Conservation (phyloP, 2,329 filamentous ascomycete species). For the Paecilomyces niveus region DNA sequence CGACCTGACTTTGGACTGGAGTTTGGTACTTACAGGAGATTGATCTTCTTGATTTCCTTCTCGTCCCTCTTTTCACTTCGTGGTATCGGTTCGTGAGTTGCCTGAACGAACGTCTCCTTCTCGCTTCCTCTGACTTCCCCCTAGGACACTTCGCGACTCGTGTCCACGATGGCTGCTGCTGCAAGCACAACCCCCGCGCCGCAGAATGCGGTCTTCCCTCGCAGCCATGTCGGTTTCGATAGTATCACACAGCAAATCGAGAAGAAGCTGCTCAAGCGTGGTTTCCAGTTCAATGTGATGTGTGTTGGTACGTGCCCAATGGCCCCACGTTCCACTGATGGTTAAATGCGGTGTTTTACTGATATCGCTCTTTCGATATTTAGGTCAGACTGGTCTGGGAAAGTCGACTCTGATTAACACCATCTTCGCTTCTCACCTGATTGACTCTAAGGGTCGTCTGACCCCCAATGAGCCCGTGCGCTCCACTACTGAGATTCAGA, state of each 20-base stretch:
- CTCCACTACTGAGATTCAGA: conserved; percentile 95
- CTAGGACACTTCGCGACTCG: conserved; percentile 16
- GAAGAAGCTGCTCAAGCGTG: conserved; percentile 98
- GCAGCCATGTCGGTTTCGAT: conserved; percentile 99
- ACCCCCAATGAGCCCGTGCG: conserved; percentile 87
- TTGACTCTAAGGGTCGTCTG: conserved; percentile 96
- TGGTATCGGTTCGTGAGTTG: conserved; percentile 8
- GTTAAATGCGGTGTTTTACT: conserved; percentile 1
- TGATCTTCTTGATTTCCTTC: conserved; percentile 7
- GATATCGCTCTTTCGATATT: conserved; percentile 16
- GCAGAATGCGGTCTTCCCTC: conserved; percentile 62
- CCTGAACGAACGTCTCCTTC: conserved; percentile 6
- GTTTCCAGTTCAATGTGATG: conserved; percentile 99
- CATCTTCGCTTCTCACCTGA: conserved; percentile 98
- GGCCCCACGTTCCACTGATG: neutral
- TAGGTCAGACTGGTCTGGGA: conserved; percentile 95
- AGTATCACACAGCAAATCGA: conserved; percentile 99
- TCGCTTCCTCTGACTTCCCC: conserved; percentile 15
- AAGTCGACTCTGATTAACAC: conserved; percentile 99
- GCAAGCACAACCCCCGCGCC: conserved; percentile 46
- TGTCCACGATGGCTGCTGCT: conserved; percentile 59
- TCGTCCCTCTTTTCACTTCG: conserved; percentile 5
- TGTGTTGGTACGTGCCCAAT: conserved; percentile 74
- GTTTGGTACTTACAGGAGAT: conserved; percentile 2
- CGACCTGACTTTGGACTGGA: neutral